Evolutionary conservation across 805 yeast genomes (phyloP), one percentile per base, ranked within the genome.

Genomic region (Lipomyces sp.): DNA sequence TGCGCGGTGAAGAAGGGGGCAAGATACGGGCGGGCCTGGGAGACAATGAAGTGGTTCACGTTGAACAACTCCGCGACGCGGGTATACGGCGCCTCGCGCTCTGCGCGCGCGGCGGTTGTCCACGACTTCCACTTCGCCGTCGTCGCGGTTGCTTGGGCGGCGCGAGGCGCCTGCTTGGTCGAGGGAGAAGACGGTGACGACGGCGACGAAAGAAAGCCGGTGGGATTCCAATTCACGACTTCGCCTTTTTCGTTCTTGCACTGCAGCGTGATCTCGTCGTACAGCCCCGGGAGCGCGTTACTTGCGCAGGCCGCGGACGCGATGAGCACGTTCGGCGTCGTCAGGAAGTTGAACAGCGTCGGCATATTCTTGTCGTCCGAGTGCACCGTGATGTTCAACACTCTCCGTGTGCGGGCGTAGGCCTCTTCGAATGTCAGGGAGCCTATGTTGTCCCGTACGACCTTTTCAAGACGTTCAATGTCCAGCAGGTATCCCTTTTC

Each of bases 401-500:
- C 81, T 58, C 86, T 78, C 39, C 85, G 90, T 0, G 95, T 84
- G 55, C 78, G 79, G 53, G 83, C 73, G 63, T 83, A 88, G 0
- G 97, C 95, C 64, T 93, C 98, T 68, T 91, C 96, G 68, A 93
- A 93, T 0, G 98, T 93, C 65, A 84, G 67, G 61, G 86, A 84
- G 1, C 91, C 95, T 18, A 93, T 77, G 14, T 82, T 78, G 49
- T 78, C 79, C 49, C 83, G 72, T 4, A 88, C 96, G 64, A 82
- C 90, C 61, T 82, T 82, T 67, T 87, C 77, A 53, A 91, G 87
- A 4, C 86, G 70, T 49, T 84, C 72, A 44, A 91, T 82, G 63
- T 91, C 97, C 49, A 87, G 91, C 1, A 95, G 85, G 64, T 86
- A 88, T 2, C 95, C 93, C 54, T 84, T 83, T 26, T 80, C 79